phyloP scores from a whole-genome alignment of 306 rosid species.

The Inga oerstediana region DNA sequence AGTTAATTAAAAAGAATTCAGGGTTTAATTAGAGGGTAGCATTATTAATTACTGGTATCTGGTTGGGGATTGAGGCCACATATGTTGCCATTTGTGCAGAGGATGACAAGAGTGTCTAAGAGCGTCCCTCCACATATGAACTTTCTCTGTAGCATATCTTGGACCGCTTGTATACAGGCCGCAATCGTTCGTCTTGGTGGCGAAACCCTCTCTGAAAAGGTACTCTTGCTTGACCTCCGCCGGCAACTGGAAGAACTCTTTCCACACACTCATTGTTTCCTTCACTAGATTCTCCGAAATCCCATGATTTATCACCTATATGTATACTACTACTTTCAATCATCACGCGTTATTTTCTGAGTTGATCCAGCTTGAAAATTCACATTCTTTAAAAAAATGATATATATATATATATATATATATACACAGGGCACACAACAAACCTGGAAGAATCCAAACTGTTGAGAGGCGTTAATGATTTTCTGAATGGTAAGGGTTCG shows the following conservation, averaged over 20 bases:
- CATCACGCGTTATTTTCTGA: not conserved
- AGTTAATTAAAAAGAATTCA: too few relatives aligned
- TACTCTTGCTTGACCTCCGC: constrained; percentile 26
- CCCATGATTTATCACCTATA: constrained; percentile 15
- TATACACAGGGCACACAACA: too few relatives aligned
- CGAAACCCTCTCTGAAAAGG: constrained; percentile 24
- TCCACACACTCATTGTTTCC: constrained; percentile 12
- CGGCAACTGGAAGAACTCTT: constrained; percentile 36
- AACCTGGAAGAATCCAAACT: constrained; percentile 45
- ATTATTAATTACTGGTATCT: not conserved
- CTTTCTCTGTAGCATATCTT: not conserved
- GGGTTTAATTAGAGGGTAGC: not conserved
- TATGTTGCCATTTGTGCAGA: not conserved
- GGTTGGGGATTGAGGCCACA: not conserved
- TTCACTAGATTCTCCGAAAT: not conserved
- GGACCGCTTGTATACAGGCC: constrained; percentile 23
- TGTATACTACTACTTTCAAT: not conserved
- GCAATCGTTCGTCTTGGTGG: not conserved
- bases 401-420: too few relatives aligned
- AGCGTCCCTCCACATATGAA: not conserved
- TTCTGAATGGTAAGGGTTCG: constrained; percentile 18
- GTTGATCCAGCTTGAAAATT: not conserved
- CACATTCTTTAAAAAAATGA: too few relatives aligned
- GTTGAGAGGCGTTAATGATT: constrained; percentile 36
- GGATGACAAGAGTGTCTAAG: not conserved